phyloP scores from a whole-genome alignment of 345 rosid genomes.

The Abelmoschus esculentus region DNA sequence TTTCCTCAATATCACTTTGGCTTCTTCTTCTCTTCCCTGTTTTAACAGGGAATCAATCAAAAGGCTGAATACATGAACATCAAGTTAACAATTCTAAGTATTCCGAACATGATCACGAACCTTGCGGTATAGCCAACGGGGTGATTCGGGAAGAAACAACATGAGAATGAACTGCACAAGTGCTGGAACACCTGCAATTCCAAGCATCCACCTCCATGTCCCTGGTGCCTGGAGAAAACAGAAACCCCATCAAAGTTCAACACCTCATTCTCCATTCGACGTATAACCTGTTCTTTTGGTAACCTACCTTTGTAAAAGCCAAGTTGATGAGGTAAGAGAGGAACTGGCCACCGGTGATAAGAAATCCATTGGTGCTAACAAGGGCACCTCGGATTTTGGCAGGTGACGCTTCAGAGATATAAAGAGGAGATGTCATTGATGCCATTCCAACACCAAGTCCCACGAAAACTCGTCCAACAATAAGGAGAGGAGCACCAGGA shows the following conservation, averaged over 20 bases:
- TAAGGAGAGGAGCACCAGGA: conserved; percentile 47
- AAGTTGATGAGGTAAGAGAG: conserved; percentile 80
- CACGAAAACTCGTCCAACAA: conserved; percentile 67
- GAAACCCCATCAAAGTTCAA: background rate
- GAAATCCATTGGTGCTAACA: conserved; percentile 74
- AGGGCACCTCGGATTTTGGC: conserved; percentile 85
- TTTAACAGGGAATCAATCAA: background rate
- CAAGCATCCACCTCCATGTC: conserved; percentile 98
- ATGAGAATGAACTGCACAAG: conserved; percentile 63
- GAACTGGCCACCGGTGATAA: conserved; percentile 87
- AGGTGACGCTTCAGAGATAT: conserved; percentile 89
- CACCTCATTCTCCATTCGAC: background rate
- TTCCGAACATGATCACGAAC: conserved; percentile 17
- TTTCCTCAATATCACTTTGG: conserved; percentile 47
- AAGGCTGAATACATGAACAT: background rate
- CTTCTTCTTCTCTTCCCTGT: conserved; percentile 79
- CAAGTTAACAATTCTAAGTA: background rate
- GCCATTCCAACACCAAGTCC: conserved; percentile 95
- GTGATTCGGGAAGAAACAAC: conserved; percentile 79
- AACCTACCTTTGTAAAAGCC: conserved; percentile 55
- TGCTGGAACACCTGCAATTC: conserved; percentile 78
- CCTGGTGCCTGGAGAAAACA: conserved; percentile 40
- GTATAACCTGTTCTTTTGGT: background rate
- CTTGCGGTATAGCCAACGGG: conserved; percentile 87
- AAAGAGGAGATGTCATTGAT: conserved; percentile 83